Evolutionary conservation across 2,329 filamentous ascomycete species (phyloP), one percentile per base, ranked within the genome.

Genomic region (Albophoma yamanashiensis): DNA sequence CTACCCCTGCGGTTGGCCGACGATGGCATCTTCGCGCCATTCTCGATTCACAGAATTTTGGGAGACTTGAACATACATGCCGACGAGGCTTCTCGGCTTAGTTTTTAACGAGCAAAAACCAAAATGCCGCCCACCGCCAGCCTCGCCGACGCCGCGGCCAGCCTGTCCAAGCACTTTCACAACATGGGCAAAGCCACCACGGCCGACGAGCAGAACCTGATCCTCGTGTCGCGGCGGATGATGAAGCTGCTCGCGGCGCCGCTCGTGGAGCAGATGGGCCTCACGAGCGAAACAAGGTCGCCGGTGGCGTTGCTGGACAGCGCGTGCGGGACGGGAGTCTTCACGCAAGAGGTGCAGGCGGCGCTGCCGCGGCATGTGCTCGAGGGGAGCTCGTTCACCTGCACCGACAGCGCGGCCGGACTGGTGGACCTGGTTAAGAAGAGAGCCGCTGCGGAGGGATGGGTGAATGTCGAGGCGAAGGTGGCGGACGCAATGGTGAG

Each of bases 291-390:
- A 4, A 58, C 31, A 0, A 55, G 50, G 43, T 71, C 63, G 7
- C 74, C 76, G 0, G 69, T 80, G 56, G 56, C 57, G 3, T 64
- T 84, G 31, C 67, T 85, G 14, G 82, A 85, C 61, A 77, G 77
- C 62, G 81, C 79, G 8, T 84, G 82, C 59, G 82, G 82, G 0
- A 73, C 75, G 4, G 82, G 81, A 0, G 73, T 81, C 20, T 71
- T 82, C 15, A 77, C 77, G 1, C 74, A 76, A 11, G 68, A 77
- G 34, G 64, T 83, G 17, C 75, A 81, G 60, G 66, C 67, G 12
- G 67, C 65, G 3, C 61, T 84, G 17, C 63, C 73, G 15, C 68
- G 67, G 9, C 65, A 75, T 1, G 68, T 77, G 6, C 70, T 80
- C 25, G 67, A 65, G 11, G 65, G 68, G 58, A 81, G 80, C 68